Conservation (phyloP, 2,329 filamentous ascomycete genomes). For the Ophiocordyceps polyrhachis-furcata region DNA sequence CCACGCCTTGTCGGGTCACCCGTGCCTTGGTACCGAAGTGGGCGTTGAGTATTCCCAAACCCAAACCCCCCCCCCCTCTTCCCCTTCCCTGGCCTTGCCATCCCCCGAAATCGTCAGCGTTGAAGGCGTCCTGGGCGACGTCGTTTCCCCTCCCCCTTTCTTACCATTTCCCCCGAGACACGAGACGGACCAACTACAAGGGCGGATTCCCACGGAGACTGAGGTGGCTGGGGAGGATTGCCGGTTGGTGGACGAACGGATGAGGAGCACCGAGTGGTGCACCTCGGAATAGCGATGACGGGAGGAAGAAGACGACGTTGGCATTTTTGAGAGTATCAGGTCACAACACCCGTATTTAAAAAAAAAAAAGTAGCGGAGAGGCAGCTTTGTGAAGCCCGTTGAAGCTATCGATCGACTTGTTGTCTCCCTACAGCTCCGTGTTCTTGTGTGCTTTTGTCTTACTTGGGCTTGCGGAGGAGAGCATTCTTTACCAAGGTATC, state of each 20-base stretch:
- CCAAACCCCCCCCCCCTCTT: background rate
- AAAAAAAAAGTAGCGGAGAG: background rate
- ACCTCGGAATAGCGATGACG: background rate
- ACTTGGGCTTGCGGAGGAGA: too few relatives aligned
- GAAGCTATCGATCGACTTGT: too few relatives aligned
- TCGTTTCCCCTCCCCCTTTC: background rate
- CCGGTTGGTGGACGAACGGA: background rate
- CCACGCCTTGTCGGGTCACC: background rate
- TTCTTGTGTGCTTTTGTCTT: too few relatives aligned
- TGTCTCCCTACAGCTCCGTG: too few relatives aligned
- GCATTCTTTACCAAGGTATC: too few relatives aligned
- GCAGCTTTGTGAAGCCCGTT: background rate
- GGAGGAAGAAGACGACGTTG: constrained; percentile 2
- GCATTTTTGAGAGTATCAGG: constrained; percentile 4
- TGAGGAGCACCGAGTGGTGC: constrained; percentile 2
- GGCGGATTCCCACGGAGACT: background rate
- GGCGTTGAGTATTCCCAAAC: background rate
- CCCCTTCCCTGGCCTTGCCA: background rate
- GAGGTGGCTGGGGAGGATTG: constrained; percentile 1
- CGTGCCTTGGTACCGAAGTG: background rate
- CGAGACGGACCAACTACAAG: background rate
- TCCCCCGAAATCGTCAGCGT: constrained; percentile 3
- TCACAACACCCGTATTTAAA: constrained; percentile 4
- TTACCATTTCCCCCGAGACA: background rate
- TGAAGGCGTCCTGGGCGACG: constrained; percentile 3